Conservation (phyloP, 345 rosid genomes). For the Psidium guajava region DNA sequence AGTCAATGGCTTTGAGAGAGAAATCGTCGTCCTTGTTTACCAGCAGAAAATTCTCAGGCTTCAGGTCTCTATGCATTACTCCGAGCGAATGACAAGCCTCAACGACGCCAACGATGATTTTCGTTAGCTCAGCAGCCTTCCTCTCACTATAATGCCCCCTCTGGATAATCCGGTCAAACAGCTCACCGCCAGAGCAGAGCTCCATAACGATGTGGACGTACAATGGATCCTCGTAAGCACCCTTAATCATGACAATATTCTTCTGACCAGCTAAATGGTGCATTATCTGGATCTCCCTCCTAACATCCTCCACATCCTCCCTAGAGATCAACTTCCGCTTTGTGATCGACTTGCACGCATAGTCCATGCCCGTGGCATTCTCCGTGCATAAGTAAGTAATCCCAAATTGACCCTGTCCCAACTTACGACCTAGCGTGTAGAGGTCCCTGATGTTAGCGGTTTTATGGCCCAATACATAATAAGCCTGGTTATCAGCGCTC, state of each 20-base stretch:
- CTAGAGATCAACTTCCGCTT: conserved; percentile 82
- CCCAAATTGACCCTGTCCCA: conserved; percentile 96
- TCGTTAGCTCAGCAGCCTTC: conserved; percentile 87
- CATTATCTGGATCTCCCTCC: conserved; percentile 71
- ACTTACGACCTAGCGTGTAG: conserved; percentile 67
- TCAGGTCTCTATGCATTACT: conserved; percentile 97
- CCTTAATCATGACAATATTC: conserved; percentile 41
- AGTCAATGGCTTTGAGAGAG: conserved; percentile 97
- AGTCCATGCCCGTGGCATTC: conserved; percentile 54
- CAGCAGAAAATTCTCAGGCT: conserved; percentile 93
- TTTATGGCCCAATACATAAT: conserved; percentile 76
- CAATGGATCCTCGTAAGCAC: conserved; percentile 37
- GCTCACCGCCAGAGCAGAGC: conserved; percentile 80
- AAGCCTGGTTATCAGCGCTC: conserved; percentile 49
- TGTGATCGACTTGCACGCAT: conserved; percentile 94
- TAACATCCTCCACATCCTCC: conserved; percentile 94
- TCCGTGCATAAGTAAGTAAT: conserved; percentile 80
- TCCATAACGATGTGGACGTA: conserved; percentile 49
- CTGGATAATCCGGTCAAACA: conserved; percentile 89
- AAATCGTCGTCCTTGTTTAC: conserved; percentile 95
- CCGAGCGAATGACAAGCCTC: conserved; percentile 98
- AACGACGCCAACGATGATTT: conserved; percentile 86
- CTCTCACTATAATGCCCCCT: conserved; percentile 98
- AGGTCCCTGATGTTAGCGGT: conserved; percentile 80
- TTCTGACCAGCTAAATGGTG: conserved; percentile 49